Base-by-base conservation (phyloP, 768 basidiomycete species). In the Rubroboletus pulcherrimus region DNA sequence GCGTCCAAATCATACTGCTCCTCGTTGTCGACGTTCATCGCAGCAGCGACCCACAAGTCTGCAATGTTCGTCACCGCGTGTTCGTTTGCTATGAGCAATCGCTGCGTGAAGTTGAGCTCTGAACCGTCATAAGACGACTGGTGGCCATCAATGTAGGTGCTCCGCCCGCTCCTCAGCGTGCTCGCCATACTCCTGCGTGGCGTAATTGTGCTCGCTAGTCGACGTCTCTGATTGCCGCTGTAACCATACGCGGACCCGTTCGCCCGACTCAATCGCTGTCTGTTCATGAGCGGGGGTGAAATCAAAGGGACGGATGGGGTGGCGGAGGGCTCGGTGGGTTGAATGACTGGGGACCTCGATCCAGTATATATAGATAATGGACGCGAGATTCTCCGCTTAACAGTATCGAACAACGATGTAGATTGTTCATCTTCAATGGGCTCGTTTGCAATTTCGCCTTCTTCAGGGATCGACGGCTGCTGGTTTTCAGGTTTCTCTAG, bases 21-120 rank as follows among this genome's bases (percentile, higher is more conserved):
- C 60, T 94, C 93, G 62, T 90, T 89, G 66, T 96, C 94, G 31
- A 87, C 92, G 56, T 96, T 97, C 75, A 96, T 92, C 7, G 96
- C 97, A 19, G 95, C 90, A 5, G 93, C 93, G 49, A 98, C 92
- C 97, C 97, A 99, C 21, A 99, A 76, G 72, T 98, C 96, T 24
- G 93, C 91, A 65, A 99, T 91, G 62, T 88, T 93, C 54, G 92
- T 95, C 5, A 94, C 93, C 12, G 92, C 89, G 62, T 93, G 90
- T 72, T 97, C 94, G 71, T 97, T 97, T 19, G 96, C 96, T 76
- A 95, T 85, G 42, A 96, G 74, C 24, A 96, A 67, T 56, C 92
- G 81, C 68, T 96, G 91, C 0, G 95, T 88, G 61, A 98, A 93
- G 63, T 91, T 93, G 49, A 93, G 78, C 60, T 88, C 87, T 34